Evolutionary conservation across 306 rosid species (phyloP).

Genomic region (Astragalus glycyphyllos): DNA sequence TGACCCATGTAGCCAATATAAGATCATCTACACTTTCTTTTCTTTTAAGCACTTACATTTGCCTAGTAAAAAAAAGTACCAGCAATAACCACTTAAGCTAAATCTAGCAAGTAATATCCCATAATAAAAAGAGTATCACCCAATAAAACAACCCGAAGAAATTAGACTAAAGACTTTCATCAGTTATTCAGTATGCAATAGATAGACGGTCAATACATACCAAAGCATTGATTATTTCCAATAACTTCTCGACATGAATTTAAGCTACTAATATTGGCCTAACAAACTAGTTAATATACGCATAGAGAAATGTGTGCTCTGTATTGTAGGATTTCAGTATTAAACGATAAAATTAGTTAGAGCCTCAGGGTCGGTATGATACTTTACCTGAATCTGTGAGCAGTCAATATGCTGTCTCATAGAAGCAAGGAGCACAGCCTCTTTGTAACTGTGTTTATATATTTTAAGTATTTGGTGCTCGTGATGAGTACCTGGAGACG

Average conservation of each 20-base stretch:
- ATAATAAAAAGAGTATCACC: not conserved
- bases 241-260: not conserved
- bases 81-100: conserved; percentile 13
- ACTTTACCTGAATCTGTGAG: conserved; percentile 55
- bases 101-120: not conserved
- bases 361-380: not conserved
- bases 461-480: conserved; percentile 39
- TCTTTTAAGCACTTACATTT: too few relatives aligned
- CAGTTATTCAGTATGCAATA: not conserved
- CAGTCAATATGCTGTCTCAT: conserved; percentile 49
- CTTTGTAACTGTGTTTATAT: conserved; percentile 44
- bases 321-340: not conserved
- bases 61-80: not conserved
- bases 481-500: conserved; percentile 35
- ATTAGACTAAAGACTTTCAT: conserved; percentile 19
- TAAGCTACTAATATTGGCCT: not conserved
- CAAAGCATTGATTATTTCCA: not conserved
- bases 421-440: conserved; percentile 43
- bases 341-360: not conserved
- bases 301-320: not conserved
- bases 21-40: too few relatives aligned
- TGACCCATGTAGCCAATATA: too few relatives aligned
- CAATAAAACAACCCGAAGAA: not conserved
- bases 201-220: not conserved
- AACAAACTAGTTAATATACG: not conserved